These are phyloP conservation scores for Celoporthe dispersa DNA, from an alignment of 2,329 filamentous ascomycete species.

Conservation along the genomic window DNA sequence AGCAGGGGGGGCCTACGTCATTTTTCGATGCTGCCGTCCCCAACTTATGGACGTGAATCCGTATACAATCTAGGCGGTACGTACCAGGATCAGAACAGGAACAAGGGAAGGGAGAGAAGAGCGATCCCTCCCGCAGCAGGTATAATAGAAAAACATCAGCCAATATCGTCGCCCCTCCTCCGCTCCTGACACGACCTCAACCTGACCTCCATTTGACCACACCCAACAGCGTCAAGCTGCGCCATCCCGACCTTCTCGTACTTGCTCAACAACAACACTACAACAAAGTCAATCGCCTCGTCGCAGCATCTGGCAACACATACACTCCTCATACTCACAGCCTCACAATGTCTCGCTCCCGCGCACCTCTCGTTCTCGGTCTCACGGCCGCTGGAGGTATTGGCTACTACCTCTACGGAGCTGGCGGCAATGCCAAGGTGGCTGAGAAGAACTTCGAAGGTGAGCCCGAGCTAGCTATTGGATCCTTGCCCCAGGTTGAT, in stretches of 20 bases:
- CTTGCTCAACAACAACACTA: not conserved
- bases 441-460: conserved; percentile 89
- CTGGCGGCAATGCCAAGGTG: conserved; percentile 78
- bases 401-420: conserved; percentile 90
- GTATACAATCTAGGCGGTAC: not conserved
- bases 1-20: conserved; percentile 4
- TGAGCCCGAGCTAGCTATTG: conserved; percentile 47
- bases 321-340: not conserved
- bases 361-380: conserved; percentile 58
- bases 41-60: not conserved
- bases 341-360: conserved; percentile 51
- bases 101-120: conserved; percentile 4
- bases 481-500: not conserved
- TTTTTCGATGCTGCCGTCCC: not conserved
- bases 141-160: conserved; percentile 4
- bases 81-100: not conserved
- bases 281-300: not conserved
- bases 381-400: conserved; percentile 67
- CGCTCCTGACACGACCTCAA: not conserved
- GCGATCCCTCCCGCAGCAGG: not conserved
- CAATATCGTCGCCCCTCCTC: conserved; percentile 3
- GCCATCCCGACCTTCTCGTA: not conserved
- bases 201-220: not conserved
- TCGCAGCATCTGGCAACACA: not conserved
- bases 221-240: not conserved